Percentiles rank a stretch among this genome's conserved stretches.
Conservation (phyloP, 305 asterid genomes). For the Caryopteris hybrid region DNA sequence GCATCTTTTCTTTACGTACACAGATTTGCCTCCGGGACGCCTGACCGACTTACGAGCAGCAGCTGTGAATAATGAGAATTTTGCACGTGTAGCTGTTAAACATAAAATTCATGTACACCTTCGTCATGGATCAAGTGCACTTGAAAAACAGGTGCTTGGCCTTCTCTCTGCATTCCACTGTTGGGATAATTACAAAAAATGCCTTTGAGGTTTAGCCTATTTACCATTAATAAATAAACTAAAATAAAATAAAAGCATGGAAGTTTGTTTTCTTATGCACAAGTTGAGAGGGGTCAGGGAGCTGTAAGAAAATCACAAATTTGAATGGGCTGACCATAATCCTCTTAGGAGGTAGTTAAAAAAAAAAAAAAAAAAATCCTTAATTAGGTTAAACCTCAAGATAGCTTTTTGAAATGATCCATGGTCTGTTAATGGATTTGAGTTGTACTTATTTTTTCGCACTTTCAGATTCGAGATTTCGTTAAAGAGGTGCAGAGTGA, state of each 20-base stretch:
- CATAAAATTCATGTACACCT: conserved; percentile 90
- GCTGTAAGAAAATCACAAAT: too few species aligned
- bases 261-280: background rate
- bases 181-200: background rate
- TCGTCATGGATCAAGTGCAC: conserved; percentile 97
- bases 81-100: conserved; percentile 97
- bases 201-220: background rate
- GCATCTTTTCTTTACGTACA: conserved; percentile 86
- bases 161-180: background rate
- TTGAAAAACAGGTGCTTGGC: conserved; percentile 77
- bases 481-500: conserved; percentile 84
- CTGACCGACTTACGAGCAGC: conserved; percentile 98
- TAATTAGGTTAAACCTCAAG: too few species aligned
- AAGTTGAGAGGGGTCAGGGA: too few species aligned
- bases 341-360: background rate
- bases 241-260: background rate
- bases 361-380: too few species aligned
- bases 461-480: conserved; percentile 78
- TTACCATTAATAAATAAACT: too few species aligned
- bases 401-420: background rate
- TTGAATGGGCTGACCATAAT: too few species aligned
- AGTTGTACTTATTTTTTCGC: conserved; percentile 11
- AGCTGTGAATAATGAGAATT: conserved; percentile 96
- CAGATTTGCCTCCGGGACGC: conserved; percentile 99
- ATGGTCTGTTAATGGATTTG: background rate